Evolutionary conservation across 176 grass and related monocot genomes (phyloP), one percentile per base, ranked within the genome.

Genomic region (Luzula sylvatica): DNA sequence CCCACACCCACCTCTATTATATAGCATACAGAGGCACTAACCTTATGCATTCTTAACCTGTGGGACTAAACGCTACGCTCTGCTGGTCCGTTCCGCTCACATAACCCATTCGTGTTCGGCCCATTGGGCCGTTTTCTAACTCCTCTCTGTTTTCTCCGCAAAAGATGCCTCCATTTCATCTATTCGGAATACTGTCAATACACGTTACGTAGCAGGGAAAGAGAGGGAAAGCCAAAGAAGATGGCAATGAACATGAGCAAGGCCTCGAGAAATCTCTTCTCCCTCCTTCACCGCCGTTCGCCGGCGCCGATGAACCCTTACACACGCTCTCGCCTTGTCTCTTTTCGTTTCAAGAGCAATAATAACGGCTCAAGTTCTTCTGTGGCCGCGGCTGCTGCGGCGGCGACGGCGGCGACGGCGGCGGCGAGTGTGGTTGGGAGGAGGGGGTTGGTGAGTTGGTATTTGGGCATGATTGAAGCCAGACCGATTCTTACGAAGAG

Each of bases 401-500:
- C 65, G 0, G 11, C 66, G 8, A 40, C 53, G 0, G 68, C 23
- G 6, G 55, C 52, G 32, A 11, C 11, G 20, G 18, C 55, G 2
- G 53, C 67, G 4, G 23, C 79, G 0, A 46, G 64, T 15, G 29
- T 32, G 7, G 44, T 40, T 6, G 29, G 42, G 4, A 72, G 82
- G 49, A 65, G 19, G n/a, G 70, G 83, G 25, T 35, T 81, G 16
- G 73, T 89, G 14, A 39, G 58, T 50, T 96, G 81, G 81, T 96
- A 89, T 56, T 77, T 89, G 15, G 65, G 74, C 7, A 72, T 78
- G 68, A 72, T 96, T 16, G 81, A 89, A 43, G 51, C 77, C 15
- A 78, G 71, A 61, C 84, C 90, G 0, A 57, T 89, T 56, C 67
- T 86, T 11, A 96, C 90, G 18, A 96, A 96, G 74, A 86, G 84